Evolutionary conservation across 768 basidiomycete species (phyloP).

Genomic region (Collybia sordida): DNA sequence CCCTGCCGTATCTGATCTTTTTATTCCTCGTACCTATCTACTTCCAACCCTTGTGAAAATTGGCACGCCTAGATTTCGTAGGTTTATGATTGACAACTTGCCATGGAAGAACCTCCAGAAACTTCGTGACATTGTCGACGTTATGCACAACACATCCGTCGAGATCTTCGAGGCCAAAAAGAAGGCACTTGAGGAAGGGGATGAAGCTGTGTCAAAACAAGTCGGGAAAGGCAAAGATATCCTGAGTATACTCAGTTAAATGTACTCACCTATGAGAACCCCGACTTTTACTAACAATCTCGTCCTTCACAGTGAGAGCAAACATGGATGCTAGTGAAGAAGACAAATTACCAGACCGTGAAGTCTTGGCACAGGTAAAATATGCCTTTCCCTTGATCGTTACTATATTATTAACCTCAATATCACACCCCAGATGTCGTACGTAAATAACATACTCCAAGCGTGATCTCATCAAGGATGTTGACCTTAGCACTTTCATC

Average conservation of each 20-base stretch:
- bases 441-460: neutral
- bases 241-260: constrained; percentile 16
- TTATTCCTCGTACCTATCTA: constrained; percentile 9
- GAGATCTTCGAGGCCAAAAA: constrained; percentile 16
- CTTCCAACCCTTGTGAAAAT: constrained; percentile 14
- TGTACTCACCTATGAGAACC: too few relatives aligned
- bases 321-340: constrained; percentile 25
- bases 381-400: neutral
- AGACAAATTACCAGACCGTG: constrained; percentile 27
- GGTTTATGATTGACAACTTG: constrained; percentile 12
- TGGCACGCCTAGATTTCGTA: constrained; percentile 13
- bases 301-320: constrained; percentile 22
- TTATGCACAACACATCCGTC: constrained; percentile 8
- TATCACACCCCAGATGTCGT: constrained; percentile 14
- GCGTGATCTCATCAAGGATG: neutral
- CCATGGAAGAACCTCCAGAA: constrained; percentile 7
- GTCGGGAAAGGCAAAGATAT: constrained; percentile 13
- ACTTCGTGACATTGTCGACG: constrained; percentile 14
- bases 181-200: constrained; percentile 11
- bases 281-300: too few relatives aligned
- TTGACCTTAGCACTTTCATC: constrained; percentile 22
- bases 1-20: constrained; percentile 2
- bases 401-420: neutral
- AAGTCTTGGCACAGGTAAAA: constrained; percentile 28
- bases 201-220: constrained; percentile 8